Percentiles rank a stretch among this genome's conserved stretches.
Conservation (phyloP, 163 green algal species). For the Volvox carteri region DNA sequence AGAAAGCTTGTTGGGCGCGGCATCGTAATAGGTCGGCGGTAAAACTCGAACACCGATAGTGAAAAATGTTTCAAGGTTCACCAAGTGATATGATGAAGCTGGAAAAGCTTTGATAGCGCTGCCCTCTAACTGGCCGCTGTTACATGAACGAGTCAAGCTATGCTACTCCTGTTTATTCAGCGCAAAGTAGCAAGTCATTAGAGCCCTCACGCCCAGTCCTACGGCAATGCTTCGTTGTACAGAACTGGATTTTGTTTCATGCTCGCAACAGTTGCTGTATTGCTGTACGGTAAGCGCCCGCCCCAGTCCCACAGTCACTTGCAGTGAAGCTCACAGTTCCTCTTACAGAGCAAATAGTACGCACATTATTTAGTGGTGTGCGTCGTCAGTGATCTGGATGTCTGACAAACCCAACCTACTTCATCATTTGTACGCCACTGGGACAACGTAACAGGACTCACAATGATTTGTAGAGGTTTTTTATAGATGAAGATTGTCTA, state of each 20-base stretch:
- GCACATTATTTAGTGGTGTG: neutral
- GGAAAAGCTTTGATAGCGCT: neutral
- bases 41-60: neutral
- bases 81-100: neutral
- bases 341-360: conserved; percentile 1
- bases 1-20: neutral
- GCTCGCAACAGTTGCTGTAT: conserved; percentile 7
- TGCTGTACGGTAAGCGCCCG: conserved; percentile 3
- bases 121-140: neutral
- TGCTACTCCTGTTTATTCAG: too few species aligned
- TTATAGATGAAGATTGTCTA: too few species aligned
- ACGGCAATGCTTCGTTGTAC: neutral
- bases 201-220: too few species aligned
- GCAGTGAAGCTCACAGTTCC: neutral
- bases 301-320: neutral
- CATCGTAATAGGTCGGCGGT: too few species aligned
- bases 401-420: conserved; percentile 11
- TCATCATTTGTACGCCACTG: neutral
- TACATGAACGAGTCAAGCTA: neutral
- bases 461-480: too few species aligned
- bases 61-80: neutral
- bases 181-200: too few species aligned
- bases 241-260: neutral
- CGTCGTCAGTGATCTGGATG: neutral
- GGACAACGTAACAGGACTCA: neutral